Conservation (phyloP, 768 basidiomycete genomes). For the Galerina sulciceps region DNA sequence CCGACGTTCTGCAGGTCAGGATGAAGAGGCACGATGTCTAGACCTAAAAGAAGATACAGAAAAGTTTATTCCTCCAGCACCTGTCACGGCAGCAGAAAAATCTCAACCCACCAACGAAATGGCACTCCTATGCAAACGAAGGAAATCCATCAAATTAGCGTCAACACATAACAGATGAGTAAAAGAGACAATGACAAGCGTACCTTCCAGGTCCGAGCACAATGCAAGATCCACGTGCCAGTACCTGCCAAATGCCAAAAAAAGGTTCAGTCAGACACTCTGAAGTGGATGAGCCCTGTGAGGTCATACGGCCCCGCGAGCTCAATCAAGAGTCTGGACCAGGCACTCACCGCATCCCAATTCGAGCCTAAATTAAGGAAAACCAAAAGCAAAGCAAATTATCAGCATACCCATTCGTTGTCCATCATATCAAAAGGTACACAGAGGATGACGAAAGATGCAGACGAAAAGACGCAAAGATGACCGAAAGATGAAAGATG, state of each 20-base stretch:
- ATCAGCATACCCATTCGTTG: background rate
- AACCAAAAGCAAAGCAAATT: background rate
- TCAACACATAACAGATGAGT: background rate
- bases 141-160: slow-evolving; percentile 3
- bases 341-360: slow-evolving; percentile 69
- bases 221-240: slow-evolving; percentile 75
- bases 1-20: slow-evolving; percentile 68
- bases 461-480: background rate
- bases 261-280: background rate
- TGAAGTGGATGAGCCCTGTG: background rate
- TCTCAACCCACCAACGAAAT: slow-evolving; percentile 60
- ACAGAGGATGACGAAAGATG: background rate
- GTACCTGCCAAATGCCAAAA: slow-evolving; percentile 50
- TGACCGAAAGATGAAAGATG: slow-evolving; percentile 1
- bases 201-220: slow-evolving; percentile 67
- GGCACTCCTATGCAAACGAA: slow-evolving; percentile 43
- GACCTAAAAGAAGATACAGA: slow-evolving; percentile 37
- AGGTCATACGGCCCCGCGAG: background rate
- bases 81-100: too few relatives aligned
- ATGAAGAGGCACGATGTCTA: slow-evolving; percentile 75
- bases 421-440: background rate
- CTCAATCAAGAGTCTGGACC: background rate
- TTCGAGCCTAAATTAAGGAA: slow-evolving; percentile 52
- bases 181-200: slow-evolving; percentile 27
- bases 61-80: too few relatives aligned